These are phyloP conservation scores for Curvularia hawaiiensis DNA, from an alignment of 2,329 filamentous ascomycete genomes.

Conservation along the genomic window DNA sequence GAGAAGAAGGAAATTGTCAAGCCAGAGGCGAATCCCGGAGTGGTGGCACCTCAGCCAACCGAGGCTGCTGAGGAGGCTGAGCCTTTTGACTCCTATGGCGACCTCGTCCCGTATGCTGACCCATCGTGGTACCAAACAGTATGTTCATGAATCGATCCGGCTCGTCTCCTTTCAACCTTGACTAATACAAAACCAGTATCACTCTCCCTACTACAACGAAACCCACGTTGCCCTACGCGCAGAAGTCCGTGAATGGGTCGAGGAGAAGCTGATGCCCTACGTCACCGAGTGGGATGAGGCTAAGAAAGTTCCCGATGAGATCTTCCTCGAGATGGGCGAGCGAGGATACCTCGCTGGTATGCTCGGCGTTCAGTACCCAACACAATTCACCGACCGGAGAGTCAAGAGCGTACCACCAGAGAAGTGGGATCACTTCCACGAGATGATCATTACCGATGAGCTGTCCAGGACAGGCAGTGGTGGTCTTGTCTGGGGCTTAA, in stretches of 20 bases:
- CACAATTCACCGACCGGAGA: conserved; percentile 68
- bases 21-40: conserved; percentile 65
- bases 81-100: conserved; percentile 82
- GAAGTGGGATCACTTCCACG: conserved; percentile 98
- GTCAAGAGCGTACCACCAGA: conserved; percentile 81
- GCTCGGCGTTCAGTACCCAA: conserved; percentile 71
- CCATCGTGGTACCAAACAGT: conserved; percentile 95
- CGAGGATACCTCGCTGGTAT: conserved; percentile 66
- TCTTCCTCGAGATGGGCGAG: conserved; percentile 96
- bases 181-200: conserved; percentile 65
- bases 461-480: conserved; percentile 86
- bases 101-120: conserved; percentile 88
- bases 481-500: conserved; percentile 94
- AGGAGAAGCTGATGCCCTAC: conserved; percentile 84
- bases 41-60: conserved; percentile 48
- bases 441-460: conserved; percentile 94
- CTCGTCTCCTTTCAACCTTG: background rate
- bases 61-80: conserved; percentile 63
- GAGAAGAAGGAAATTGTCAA: conserved; percentile 57
- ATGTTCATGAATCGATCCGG: conserved; percentile 48
- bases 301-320: conserved; percentile 82
- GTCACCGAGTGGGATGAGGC: conserved; percentile 97
- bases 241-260: conserved; percentile 92
- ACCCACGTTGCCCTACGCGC: conserved; percentile 87
- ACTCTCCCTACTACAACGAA: conserved; percentile 96